A percentile compares a stretch with the other conserved stretches of the same genome.
Conservation (phyloP, 148 eudicot species). For the Spergularia marina region DNA sequence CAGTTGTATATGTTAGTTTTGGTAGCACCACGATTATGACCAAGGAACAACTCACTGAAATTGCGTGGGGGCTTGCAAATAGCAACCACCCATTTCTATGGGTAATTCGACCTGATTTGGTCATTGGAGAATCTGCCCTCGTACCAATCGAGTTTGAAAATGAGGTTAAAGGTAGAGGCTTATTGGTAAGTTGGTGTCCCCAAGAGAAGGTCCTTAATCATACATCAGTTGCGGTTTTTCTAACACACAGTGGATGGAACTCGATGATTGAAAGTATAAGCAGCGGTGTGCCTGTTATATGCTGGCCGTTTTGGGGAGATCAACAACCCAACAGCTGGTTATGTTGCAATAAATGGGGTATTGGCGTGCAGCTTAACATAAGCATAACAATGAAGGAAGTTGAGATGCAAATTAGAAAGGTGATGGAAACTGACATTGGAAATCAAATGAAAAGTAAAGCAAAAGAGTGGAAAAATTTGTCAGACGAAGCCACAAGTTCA, state of each 20-base stretch:
- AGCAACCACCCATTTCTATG: slow-evolving; percentile 35
- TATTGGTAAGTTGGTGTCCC: slow-evolving; percentile 33
- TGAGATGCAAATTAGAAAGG: not conserved
- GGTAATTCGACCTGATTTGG: slow-evolving; percentile 38
- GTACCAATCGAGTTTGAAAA: slow-evolving; percentile 24
- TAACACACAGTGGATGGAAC: slow-evolving; percentile 39
- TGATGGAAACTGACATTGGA: not conserved
- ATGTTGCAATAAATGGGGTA: not conserved
- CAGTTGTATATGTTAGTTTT: slow-evolving; percentile 35
- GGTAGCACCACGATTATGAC: slow-evolving; percentile 38
- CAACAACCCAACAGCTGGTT: not conserved
- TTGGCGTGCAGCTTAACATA: not conserved
- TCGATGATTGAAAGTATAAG: slow-evolving; percentile 29
- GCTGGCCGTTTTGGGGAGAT: not conserved
- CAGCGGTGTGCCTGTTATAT: slow-evolving; percentile 13
- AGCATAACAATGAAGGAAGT: not conserved
- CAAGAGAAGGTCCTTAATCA: slow-evolving; percentile 31
- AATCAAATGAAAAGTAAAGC: not conserved
- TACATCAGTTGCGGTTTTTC: slow-evolving; percentile 10
- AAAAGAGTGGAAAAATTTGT: not conserved
- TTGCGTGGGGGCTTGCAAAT: slow-evolving; percentile 41
- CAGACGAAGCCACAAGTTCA: not conserved
- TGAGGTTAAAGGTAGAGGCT: slow-evolving; percentile 25
- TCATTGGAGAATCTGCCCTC: slow-evolving; percentile 21
- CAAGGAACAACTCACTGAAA: slow-evolving; percentile 21